Conservation (phyloP, 306 rosid genomes). For the Castanea sativa region DNA sequence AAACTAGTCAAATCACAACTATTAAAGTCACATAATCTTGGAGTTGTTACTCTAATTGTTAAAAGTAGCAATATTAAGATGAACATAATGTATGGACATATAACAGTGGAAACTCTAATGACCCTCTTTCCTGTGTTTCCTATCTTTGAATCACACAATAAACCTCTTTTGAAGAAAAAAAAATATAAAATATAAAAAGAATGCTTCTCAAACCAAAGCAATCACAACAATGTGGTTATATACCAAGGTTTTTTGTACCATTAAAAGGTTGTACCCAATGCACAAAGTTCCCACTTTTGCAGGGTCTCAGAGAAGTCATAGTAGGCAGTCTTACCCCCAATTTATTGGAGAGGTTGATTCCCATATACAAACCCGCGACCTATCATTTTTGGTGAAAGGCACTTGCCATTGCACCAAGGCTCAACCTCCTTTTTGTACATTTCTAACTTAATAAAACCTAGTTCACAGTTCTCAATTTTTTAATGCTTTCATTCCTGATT, state of each 20-base stretch:
- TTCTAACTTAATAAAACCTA: not conserved
- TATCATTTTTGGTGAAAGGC: too few relatives aligned
- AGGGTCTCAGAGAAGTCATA: too few relatives aligned
- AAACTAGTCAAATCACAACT: not conserved
- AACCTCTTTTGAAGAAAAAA: not conserved
- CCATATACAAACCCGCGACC: too few relatives aligned
- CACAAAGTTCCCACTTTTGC: too few relatives aligned
- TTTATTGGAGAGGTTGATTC: too few relatives aligned
- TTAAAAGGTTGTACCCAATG: too few relatives aligned
- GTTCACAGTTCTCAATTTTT: not conserved
- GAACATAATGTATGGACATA: not conserved
- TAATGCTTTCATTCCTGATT: not conserved
- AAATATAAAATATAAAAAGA: not conserved
- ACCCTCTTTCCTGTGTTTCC: not conserved
- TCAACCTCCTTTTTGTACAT: not conserved
- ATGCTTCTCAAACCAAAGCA: not conserved
- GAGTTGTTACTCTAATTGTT: not conserved
- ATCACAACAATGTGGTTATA: not conserved
- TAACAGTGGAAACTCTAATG: not conserved
- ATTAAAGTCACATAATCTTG: not conserved
- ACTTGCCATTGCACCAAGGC: too few relatives aligned
- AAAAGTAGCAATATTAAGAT: not conserved
- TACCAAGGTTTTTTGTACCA: not conserved
- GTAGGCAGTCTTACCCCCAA: too few relatives aligned
- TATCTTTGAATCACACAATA: not conserved